phyloP scores from a whole-genome alignment of 176 grass and related monocot genomes.

The Rhynchospora pubera region DNA sequence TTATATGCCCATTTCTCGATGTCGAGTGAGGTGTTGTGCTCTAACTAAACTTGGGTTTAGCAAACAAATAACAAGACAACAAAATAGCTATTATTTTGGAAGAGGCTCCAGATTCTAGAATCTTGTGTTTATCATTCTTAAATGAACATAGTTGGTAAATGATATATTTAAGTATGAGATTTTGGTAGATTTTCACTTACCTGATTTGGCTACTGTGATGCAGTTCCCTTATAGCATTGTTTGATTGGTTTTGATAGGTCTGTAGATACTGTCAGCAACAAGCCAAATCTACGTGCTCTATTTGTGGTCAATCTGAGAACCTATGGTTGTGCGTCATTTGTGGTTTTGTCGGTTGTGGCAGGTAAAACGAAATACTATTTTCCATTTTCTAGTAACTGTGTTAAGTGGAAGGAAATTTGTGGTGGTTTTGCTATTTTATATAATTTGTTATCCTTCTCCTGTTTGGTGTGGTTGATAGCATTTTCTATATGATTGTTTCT shows the following conservation, averaged over 20 bases:
- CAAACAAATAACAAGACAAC: not conserved
- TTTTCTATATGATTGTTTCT: not conserved
- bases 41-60: not conserved
- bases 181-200: not conserved
- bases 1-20: not conserved
- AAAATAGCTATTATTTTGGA: not conserved
- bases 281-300: slow-evolving; percentile 79
- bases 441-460: not conserved
- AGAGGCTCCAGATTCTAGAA: not conserved
- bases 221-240: not conserved
- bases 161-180: not conserved
- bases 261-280: slow-evolving; percentile 98
- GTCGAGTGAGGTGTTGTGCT: not conserved
- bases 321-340: slow-evolving; percentile 97
- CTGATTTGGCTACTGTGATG: not conserved
- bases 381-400: slow-evolving; percentile 5
- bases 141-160: not conserved
- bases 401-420: not conserved
- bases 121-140: not conserved
- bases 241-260: slow-evolving; percentile 44
- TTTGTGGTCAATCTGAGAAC: slow-evolving; percentile 75
- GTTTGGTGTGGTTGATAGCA: not conserved
- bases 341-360: slow-evolving; percentile 94
- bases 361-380: slow-evolving; percentile 29
- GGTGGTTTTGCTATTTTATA: not conserved